Conservation (phyloP, 768 basidiomycete genomes). For the Mrakia hoshinonis region DNA sequence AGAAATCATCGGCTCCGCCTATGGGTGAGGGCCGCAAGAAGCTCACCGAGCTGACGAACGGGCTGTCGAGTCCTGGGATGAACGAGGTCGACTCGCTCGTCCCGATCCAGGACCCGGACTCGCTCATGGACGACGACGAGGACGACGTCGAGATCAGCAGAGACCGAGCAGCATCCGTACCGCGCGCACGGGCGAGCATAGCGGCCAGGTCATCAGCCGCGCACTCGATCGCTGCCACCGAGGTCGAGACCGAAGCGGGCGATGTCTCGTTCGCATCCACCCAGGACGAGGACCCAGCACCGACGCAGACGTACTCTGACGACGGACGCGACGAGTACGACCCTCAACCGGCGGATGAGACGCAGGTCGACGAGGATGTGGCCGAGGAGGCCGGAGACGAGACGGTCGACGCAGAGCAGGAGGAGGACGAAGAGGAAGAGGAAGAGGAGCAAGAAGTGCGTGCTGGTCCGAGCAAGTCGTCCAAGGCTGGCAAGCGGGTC, state of each 20-base stretch:
- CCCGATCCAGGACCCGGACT: background rate
- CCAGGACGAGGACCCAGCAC: background rate
- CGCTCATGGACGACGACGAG: conserved; percentile 6
- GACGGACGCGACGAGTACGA: conserved; percentile 19
- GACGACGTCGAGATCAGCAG: background rate
- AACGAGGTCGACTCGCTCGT: background rate
- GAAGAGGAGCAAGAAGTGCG: background rate
- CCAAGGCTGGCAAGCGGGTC: background rate
- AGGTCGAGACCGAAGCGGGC: background rate
- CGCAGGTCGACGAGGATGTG: background rate
- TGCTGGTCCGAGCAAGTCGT: conserved; percentile 6
- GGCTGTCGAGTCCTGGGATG: background rate
- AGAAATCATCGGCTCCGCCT: background rate
- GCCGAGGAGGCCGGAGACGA: background rate
- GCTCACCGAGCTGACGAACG: conserved; percentile 3
- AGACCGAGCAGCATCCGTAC: background rate
- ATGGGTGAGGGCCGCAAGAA: background rate
- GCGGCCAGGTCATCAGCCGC: background rate
- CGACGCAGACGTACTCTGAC: conserved; percentile 4
- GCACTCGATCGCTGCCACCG: background rate
- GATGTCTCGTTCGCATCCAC: background rate
- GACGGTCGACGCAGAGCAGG: background rate
- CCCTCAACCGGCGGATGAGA: background rate
- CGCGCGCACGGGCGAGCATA: background rate
- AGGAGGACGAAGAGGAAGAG: background rate